A percentile compares a stretch with the other conserved stretches of the same genome.
Evolutionary conservation across 2,329 filamentous ascomycete genomes (phyloP).

Genomic region (Nemania sp.): DNA sequence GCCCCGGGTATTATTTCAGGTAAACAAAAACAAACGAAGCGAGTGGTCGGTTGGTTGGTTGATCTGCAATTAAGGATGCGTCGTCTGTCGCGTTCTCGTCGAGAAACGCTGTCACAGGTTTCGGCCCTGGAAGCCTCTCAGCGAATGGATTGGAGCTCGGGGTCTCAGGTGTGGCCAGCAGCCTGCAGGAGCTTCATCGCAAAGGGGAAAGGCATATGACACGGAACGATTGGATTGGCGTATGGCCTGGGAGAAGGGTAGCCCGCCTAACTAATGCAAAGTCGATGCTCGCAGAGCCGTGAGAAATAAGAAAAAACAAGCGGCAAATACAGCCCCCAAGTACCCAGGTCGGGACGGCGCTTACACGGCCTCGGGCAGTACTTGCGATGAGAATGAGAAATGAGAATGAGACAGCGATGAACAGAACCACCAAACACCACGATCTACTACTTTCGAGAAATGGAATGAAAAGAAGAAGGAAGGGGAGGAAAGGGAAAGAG

Average conservation of each 20-base stretch:
- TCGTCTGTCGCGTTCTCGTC: constrained; percentile 20
- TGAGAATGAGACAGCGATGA: no score
- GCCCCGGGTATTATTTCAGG: background rate
- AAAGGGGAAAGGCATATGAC: background rate
- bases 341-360: background rate
- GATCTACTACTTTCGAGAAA: constrained; percentile 1
- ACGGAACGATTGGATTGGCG: constrained; percentile 5
- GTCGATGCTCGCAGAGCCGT: constrained; percentile 33
- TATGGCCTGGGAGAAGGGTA: background rate
- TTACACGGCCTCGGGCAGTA: background rate
- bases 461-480: constrained; percentile 1
- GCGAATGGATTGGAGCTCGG: constrained; percentile 32
- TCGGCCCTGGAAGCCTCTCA: constrained; percentile 23
- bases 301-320: constrained; percentile 22
- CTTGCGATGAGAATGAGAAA: constrained; percentile 9
- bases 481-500: constrained; percentile 19
- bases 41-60: background rate
- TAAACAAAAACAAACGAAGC: constrained; percentile 8
- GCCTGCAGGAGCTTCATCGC: constrained; percentile 24
- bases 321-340: background rate
- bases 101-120: constrained; percentile 26
- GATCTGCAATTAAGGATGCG: constrained; percentile 20
- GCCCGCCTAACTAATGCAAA: background rate
- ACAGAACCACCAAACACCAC: background rate
- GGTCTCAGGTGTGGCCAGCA: constrained; percentile 17